Evolutionary conservation across 2,329 filamentous ascomycete genomes (phyloP), one percentile per base, ranked within the genome.

Genomic region (Talaromyces sp.): DNA sequence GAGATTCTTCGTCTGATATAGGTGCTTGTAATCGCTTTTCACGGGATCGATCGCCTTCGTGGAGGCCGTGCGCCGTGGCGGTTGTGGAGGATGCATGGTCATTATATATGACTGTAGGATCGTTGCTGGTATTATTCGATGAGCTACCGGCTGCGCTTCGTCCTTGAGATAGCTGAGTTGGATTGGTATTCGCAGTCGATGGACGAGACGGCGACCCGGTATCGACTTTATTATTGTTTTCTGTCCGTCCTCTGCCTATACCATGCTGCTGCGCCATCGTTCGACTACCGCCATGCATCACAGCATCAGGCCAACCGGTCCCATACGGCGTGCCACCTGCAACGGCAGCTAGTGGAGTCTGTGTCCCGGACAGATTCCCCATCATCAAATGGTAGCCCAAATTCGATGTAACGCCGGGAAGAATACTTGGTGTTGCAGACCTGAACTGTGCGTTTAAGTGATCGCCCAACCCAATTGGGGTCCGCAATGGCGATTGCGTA

Each of bases 401-500:
- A 61, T 81, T 82, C n/a, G 81, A 82, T 3, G 81, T 83, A 6
- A 81, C 80, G 41, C 79, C 81, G 6, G 80, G 80, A 11, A 65
- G 54, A 24, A 82, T 81, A 13, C 78, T 80, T 2, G 81, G 81
- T 2, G 81, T 82, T 57, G 77, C 76, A 37, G 80, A 74, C 63
- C 81, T 77, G 62, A 81, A 79, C 61, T 77, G 75, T 4, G 74
- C 73, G 47, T 76, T 79, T 47, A 78, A 72, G 65, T 75, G 75
- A 63, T 80, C 78, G 13, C 74, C 72, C 14, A 77, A 60, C n/a
- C 71, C 70, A 27, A 76, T 72, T 22, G 75, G 73, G 39, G 76
- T 77, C 22, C 76, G 74, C 33, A 79, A 69, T 3, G 72, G 70
- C 13, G 74, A 72, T n/a, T 74, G 56, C 16, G 56, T 19, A 19